Evolutionary conservation across 1,284 basidiomycete genomes (phyloP).

Genomic region (Rhodotorula glutinis): DNA sequence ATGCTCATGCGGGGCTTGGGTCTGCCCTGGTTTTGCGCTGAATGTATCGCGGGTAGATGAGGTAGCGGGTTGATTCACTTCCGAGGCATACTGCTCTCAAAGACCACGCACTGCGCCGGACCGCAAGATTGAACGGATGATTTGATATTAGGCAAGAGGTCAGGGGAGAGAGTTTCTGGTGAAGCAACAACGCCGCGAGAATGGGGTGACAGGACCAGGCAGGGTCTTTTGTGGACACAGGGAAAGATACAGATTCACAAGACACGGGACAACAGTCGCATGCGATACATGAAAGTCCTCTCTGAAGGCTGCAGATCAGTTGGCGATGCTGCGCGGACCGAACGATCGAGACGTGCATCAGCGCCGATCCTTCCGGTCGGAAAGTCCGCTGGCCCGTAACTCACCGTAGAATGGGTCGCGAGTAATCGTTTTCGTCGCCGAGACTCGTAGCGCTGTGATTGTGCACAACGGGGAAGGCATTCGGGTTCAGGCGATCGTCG

Average conservation of each 20-base stretch:
- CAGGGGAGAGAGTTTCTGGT: background rate
- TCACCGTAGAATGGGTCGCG: slow-evolving; percentile 34
- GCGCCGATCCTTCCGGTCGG: no score
- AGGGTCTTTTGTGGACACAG: background rate
- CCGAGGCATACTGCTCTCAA: background rate
- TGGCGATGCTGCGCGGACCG: slow-evolving; percentile 27
- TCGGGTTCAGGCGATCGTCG: slow-evolving; percentile 33
- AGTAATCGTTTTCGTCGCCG: slow-evolving; percentile 36
- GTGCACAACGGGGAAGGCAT: slow-evolving; percentile 2
- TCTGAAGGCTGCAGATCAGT: slow-evolving; percentile 18
- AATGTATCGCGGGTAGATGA: slow-evolving; percentile 42
- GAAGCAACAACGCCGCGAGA: no score
- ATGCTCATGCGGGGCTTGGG: slow-evolving; percentile 45
- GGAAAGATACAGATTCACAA: background rate
- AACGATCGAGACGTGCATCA: no score
- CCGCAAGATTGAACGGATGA: no score
- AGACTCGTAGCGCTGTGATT: slow-evolving; percentile 23
- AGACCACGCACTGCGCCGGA: no score
- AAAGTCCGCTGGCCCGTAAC: background rate
- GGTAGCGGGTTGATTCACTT: slow-evolving; percentile 4
- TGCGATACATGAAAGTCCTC: no score
- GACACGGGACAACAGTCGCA: no score
- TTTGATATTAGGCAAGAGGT: background rate
- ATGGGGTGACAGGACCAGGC: background rate
- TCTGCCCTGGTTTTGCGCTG: slow-evolving; percentile 43